phyloP scores from a whole-genome alignment of 108 stramenopile genomes.

The Cyclotella baltica region DNA sequence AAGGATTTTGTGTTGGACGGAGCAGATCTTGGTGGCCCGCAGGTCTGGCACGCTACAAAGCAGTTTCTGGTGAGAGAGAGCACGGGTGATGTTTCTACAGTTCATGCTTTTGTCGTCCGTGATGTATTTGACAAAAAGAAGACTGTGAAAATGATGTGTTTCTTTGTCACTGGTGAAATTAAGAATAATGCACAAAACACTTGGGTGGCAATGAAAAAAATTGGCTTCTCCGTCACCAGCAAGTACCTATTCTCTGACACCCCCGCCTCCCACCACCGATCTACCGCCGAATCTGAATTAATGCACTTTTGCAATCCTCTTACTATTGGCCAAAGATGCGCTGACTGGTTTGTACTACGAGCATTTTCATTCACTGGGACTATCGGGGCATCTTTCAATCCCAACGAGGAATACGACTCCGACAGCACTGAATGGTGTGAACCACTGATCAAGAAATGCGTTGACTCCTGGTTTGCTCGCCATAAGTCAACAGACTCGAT shows the following conservation, averaged over 20 bases:
- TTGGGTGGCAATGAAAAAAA: not conserved
- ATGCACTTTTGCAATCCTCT: too few species aligned
- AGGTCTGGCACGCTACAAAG: not conserved
- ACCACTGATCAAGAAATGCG: not conserved
- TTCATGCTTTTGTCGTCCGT: not conserved
- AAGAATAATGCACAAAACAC: not conserved
- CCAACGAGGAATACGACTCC: too few species aligned
- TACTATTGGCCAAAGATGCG: not conserved
- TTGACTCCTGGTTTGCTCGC: too few species aligned
- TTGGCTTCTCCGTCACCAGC: not conserved
- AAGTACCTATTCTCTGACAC: not conserved
- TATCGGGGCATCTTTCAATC: not conserved
- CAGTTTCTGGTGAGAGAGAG: not conserved
- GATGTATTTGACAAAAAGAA: not conserved
- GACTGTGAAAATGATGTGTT: not conserved
- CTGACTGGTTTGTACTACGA: not conserved
- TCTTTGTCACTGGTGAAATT: conserved; percentile 1
- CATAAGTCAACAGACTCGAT: not conserved
- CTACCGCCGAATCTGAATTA: not conserved
- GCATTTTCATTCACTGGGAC: not conserved
- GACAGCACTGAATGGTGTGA: not conserved
- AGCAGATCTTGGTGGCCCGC: not conserved
- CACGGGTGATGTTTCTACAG: too few species aligned
- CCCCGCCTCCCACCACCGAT: not conserved
- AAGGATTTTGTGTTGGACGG: not conserved